Evolutionary conservation across 768 basidiomycete genomes (phyloP).

Genomic region (Lactarius hengduanensis): DNA sequence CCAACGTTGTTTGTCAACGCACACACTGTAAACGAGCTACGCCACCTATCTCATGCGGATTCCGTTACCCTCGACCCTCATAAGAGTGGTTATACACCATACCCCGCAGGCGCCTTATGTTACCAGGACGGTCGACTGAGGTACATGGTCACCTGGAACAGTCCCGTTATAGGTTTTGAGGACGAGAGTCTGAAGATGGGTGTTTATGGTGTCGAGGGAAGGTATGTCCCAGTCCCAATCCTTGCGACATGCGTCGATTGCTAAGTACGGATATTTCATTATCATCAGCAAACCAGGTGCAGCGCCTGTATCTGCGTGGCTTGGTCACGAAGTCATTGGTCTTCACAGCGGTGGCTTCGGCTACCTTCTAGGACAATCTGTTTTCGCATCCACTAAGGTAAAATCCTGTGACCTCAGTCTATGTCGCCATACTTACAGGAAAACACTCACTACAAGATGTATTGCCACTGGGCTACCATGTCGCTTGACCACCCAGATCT

Average conservation of each 20-base stretch:
- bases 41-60: constrained; percentile 34
- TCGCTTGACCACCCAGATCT: constrained; percentile 35
- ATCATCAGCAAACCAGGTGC: constrained; percentile 47
- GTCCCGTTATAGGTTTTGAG: constrained; percentile 36
- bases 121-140: constrained; percentile 42
- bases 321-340: constrained; percentile 43
- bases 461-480: constrained; percentile 44
- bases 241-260: background rate
- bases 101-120: constrained; percentile 44
- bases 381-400: constrained; percentile 41
- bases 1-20: constrained; percentile 35
- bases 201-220: constrained; percentile 48
- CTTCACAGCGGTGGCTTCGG: constrained; percentile 43
- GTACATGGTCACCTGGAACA: constrained; percentile 41
- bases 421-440: background rate
- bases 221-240: constrained; percentile 33
- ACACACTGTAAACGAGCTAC: constrained; percentile 36
- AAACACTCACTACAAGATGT: constrained; percentile 28
- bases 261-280: background rate
- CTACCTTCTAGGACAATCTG: constrained; percentile 40
- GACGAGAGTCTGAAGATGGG: constrained; percentile 38
- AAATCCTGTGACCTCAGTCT: background rate
- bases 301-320: constrained; percentile 39
- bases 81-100: constrained; percentile 45
- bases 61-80: constrained; percentile 46